A percentile compares a stretch with the other conserved stretches of the same genome.
phyloP scores from a whole-genome alignment of 345 rosid species.

The Fremontodendron californicum region DNA sequence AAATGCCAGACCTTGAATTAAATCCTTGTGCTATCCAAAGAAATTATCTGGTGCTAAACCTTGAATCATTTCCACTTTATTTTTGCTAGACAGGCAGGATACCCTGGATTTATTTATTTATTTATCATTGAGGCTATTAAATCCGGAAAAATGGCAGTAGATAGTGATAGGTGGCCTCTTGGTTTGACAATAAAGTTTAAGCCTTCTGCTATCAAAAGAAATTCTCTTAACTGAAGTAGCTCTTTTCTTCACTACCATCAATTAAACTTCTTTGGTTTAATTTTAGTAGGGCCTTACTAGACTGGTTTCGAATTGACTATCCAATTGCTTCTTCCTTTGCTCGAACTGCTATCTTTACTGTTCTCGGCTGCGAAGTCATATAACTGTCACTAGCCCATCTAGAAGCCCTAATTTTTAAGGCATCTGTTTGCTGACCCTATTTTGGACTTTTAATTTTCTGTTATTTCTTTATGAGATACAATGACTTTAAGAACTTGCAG shows the following conservation, averaged over 20 bases:
- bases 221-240: not conserved
- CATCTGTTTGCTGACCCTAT: not conserved
- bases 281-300: not conserved
- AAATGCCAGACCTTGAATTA: constrained; percentile 5
- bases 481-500: not conserved
- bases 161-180: not conserved
- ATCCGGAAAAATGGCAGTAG: not conserved
- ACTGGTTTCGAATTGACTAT: not conserved
- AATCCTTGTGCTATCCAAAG: not conserved
- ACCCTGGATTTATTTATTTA: not conserved
- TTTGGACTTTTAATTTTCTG: not conserved
- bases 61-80: not conserved
- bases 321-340: not conserved
- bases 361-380: not conserved
- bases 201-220: not conserved
- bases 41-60: not conserved
- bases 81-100: not conserved
- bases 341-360: not conserved
- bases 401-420: not conserved
- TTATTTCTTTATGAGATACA: not conserved
- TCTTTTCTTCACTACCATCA: not conserved
- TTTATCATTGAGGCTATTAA: not conserved
- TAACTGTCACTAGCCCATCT: not conserved
- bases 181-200: not conserved
- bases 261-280: not conserved